Percentiles rank a stretch among this genome's conserved stretches.
Conservation (phyloP, 257 asterid species). For the Catharanthus roseus region DNA sequence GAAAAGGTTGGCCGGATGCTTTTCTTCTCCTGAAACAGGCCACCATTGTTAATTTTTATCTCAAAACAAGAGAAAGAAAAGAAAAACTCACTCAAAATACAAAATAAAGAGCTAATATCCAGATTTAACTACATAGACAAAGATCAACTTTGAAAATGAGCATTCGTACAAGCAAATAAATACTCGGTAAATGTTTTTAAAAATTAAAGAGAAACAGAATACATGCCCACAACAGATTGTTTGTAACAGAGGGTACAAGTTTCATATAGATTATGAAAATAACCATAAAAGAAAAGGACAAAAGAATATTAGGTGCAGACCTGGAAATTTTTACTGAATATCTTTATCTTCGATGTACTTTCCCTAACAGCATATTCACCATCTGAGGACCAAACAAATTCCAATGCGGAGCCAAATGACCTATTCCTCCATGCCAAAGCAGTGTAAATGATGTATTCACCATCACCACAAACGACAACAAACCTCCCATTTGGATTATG, state of each 20-base stretch:
- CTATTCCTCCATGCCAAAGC: slow-evolving; percentile 39
- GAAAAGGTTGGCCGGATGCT: slow-evolving; percentile 94
- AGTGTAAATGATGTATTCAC: slow-evolving; percentile 90
- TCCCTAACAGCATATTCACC: slow-evolving; percentile 98
- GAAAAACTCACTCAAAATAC: background rate
- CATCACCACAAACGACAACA: slow-evolving; percentile 97
- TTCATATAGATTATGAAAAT: background rate
- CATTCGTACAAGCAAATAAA: slow-evolving; percentile 7
- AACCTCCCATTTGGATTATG: slow-evolving; percentile 98
- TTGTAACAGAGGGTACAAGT: background rate
- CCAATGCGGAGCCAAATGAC: slow-evolving; percentile 93
- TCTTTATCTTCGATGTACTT: slow-evolving; percentile 87
- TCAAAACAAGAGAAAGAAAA: background rate
- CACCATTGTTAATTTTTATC: slow-evolving; percentile 11
- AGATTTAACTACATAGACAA: background rate
- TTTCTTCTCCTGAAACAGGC: slow-evolving; percentile 80
- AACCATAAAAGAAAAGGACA: background rate
- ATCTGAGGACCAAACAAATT: slow-evolving; percentile 93
- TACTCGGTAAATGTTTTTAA: background rate
- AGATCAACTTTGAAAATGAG: background rate
- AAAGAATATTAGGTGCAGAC: slow-evolving; percentile 27
- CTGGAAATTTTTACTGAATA: slow-evolving; percentile 73
- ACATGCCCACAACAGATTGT: background rate
- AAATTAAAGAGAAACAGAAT: background rate
- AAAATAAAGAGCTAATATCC: background rate